phyloP scores from a whole-genome alignment of 805 yeast species.

The Cyberlindnera euphorbiiphila region DNA sequence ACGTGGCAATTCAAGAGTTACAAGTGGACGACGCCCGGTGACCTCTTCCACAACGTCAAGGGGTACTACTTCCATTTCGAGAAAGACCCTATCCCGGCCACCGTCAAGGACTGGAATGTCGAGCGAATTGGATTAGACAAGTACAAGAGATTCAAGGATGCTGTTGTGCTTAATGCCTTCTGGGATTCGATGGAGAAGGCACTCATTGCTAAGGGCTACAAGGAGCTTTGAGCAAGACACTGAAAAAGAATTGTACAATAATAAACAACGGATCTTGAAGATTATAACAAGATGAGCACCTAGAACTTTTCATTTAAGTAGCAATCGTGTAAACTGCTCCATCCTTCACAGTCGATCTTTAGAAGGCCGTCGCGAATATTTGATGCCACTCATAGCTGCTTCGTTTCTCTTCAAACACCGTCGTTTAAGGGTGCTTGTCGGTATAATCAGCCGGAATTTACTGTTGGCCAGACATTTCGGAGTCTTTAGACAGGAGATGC shows the following conservation, averaged over 20 bases:
- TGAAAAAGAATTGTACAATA: slow-evolving; percentile 1
- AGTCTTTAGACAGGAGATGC: too few species aligned
- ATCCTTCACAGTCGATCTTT: too few species aligned
- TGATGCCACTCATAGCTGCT: too few species aligned
- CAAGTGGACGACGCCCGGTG: slow-evolving; percentile 76
- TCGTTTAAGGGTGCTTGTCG: too few species aligned
- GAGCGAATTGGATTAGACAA: slow-evolving; percentile 74
- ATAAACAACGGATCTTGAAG: too few species aligned
- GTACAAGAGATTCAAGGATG: slow-evolving; percentile 79
- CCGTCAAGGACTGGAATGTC: slow-evolving; percentile 85
- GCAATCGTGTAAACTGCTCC: too few species aligned
- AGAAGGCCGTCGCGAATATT: too few species aligned
- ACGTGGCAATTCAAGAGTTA: slow-evolving; percentile 93
- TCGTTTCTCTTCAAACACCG: too few species aligned
- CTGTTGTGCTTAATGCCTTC: slow-evolving; percentile 77
- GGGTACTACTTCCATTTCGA: slow-evolving; percentile 77
- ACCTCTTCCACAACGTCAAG: slow-evolving; percentile 73
- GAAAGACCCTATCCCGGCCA: slow-evolving; percentile 76
- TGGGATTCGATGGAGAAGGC: slow-evolving; percentile 83
- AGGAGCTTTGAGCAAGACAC: slow-evolving; percentile 1
- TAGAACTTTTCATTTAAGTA: too few species aligned
- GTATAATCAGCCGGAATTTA: too few species aligned
- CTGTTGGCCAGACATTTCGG: too few species aligned
- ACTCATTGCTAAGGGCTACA: slow-evolving; percentile 60
- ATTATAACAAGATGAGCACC: too few species aligned